Evolutionary conservation across 371 early-diverging fungal genomes (phyloP).

Genomic region (Globomyces sp.): DNA sequence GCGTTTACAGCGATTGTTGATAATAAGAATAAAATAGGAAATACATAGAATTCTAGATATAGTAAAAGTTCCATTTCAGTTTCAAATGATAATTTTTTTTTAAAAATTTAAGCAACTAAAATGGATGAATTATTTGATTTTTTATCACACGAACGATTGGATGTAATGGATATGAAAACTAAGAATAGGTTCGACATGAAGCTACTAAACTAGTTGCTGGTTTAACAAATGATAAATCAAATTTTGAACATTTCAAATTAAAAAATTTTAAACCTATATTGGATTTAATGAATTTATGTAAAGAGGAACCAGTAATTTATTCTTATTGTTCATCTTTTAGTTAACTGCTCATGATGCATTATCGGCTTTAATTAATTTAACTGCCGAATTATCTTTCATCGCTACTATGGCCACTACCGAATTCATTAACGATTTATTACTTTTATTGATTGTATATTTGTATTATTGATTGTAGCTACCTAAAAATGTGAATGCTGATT

Average conservation of each 20-base stretch:
- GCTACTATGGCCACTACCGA: constrained; percentile 62
- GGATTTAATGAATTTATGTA: constrained; percentile 66
- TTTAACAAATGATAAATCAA: constrained; percentile 65
- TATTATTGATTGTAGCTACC: constrained; percentile 33
- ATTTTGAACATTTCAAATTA: constrained; percentile 59
- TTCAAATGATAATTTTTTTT: not conserved
- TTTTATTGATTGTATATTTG: constrained; percentile 39
- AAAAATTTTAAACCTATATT: constrained; percentile 60
- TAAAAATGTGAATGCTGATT: constrained; percentile 66
- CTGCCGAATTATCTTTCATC: constrained; percentile 61
- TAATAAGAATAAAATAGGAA: no score
- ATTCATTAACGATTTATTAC: constrained; percentile 65
- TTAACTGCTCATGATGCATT: constrained; percentile 81
- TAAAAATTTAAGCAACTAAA: not conserved
- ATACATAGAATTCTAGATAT: no score
- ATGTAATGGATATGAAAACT: constrained; percentile 15
- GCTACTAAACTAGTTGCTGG: constrained; percentile 78
- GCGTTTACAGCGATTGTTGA: no score
- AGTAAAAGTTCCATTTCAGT: no score
- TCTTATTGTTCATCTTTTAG: constrained; percentile 39
- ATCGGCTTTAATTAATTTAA: constrained; percentile 79
- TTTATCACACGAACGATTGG: constrained; percentile 33
- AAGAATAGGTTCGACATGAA: constrained; percentile 64
- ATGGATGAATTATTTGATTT: constrained; percentile 8
- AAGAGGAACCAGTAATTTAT: constrained; percentile 64